Evolutionary conservation across 2,329 filamentous ascomycete genomes (phyloP), one percentile per base, ranked within the genome.

Genomic region (Gnomoniopsis sp.): DNA sequence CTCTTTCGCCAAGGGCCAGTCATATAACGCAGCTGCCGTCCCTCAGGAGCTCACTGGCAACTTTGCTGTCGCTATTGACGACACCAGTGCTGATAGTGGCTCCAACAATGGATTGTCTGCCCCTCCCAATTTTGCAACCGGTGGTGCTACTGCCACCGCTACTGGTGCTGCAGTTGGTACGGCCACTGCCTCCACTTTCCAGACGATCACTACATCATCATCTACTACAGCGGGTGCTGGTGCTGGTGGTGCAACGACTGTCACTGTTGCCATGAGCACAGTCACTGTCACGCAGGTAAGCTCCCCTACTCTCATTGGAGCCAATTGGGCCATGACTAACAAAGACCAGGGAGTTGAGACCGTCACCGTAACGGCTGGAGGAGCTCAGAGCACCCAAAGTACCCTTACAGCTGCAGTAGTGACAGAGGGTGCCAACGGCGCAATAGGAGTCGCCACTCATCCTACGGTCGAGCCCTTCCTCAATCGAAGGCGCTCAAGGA

Each of bases 1-100:
- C 50, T 50, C 62, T 21, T 80, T 73, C 60, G 64, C 69, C 51
- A 59, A 69, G 2, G 66, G 73, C 47, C 73, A 75, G 58, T 70
- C 78, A 65, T 69, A 77, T 55, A 76, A 75, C 67, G 69, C 67
- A 56, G 74, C 73, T 26, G 80, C 76, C 48, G 75, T 82, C 62
- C 66, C 74, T 59, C 66, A 66, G 3, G 79, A 83, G 70, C 76
- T 82, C 67, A 60, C 63, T 36, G 75, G 71, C 61, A 73, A 75
- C 65, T 83, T 77, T 64, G 70, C 77, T 53, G 77, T 83, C 56
- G 64, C 71, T 36, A 70, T 80, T 22, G 53, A 48, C 14, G 57
- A 54, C 10, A 23, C 53, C 36, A 34, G 19, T 12, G 57, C 60
- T 2, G 57, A 62, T 49, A 59, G 57, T 21, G 34, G 57, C 53